These are phyloP conservation scores for Helicocarpus griseus DNA, from an alignment of 2,329 filamentous ascomycete genomes.

Conservation along the genomic window DNA sequence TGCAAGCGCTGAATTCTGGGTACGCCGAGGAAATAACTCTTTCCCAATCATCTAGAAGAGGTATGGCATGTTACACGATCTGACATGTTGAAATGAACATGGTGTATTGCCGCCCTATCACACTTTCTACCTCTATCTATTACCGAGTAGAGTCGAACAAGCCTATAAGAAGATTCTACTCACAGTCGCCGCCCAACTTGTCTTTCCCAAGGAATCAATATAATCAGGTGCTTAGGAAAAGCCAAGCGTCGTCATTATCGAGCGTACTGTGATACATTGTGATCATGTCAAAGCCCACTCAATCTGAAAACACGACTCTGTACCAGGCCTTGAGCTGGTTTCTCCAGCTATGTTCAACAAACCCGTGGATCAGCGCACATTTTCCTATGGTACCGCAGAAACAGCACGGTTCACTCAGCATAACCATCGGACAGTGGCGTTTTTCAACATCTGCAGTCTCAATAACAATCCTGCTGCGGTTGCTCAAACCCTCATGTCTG, in stretches of 20 bases:
- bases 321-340: background rate
- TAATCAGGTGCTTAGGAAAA: background rate
- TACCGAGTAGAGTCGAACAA: background rate
- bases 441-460: background rate
- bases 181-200: background rate
- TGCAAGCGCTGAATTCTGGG: background rate
- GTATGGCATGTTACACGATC: background rate
- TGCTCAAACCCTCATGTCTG: background rate
- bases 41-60: background rate
- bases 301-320: background rate
- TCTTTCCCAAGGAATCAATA: background rate
- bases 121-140: background rate
- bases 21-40: background rate
- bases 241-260: background rate
- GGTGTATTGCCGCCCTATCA: background rate
- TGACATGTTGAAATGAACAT: background rate
- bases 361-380: background rate
- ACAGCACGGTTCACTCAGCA: background rate
- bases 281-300: background rate
- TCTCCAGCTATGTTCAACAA: background rate
- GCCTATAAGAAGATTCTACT: background rate
- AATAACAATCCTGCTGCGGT: background rate
- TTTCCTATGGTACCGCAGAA: background rate
- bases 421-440: background rate
- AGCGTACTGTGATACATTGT: background rate